phyloP scores from a whole-genome alignment of 371 early-diverging fungal genomes.

The Smittium mucronatum region DNA sequence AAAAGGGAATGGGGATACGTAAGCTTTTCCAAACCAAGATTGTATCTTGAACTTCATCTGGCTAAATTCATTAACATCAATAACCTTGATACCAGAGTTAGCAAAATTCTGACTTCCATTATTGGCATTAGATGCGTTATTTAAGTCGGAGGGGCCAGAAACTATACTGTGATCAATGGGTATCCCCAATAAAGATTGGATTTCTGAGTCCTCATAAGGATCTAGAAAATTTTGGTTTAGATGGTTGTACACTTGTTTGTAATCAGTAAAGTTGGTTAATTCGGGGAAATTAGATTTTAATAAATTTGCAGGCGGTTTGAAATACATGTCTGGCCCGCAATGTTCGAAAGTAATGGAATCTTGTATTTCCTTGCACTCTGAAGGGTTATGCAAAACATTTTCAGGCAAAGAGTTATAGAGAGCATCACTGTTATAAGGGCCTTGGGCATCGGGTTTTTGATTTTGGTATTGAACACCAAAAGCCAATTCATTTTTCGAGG shows the following conservation, averaged over 20 bases:
- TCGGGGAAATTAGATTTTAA: constrained; percentile 13
- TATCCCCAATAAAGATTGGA: constrained; percentile 3
- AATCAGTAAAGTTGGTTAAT: background rate
- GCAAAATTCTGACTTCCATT: background rate
- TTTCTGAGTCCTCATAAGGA: background rate
- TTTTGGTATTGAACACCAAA: background rate
- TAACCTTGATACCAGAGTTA: background rate
- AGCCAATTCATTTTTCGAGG: too few species aligned
- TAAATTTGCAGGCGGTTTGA: constrained; percentile 34
- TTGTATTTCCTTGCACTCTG: constrained; percentile 17
- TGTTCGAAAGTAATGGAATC: constrained; percentile 27
- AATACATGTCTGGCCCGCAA: constrained; percentile 50
- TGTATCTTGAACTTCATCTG: constrained; percentile 19
- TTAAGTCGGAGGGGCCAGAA: background rate
- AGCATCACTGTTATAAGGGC: too few species aligned
- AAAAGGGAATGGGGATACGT: constrained; percentile 45
- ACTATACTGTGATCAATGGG: background rate
- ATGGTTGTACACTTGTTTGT: background rate
- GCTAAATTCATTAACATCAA: background rate
- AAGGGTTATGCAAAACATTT: background rate
- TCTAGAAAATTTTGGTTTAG: background rate
- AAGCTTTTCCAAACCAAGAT: constrained; percentile 44
- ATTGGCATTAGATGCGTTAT: background rate
- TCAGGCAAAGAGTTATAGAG: background rate
- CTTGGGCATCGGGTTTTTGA: background rate